Evolutionary conservation across 371 early-diverging fungal species (phyloP).

Genomic region (Mucor circinelloides): DNA sequence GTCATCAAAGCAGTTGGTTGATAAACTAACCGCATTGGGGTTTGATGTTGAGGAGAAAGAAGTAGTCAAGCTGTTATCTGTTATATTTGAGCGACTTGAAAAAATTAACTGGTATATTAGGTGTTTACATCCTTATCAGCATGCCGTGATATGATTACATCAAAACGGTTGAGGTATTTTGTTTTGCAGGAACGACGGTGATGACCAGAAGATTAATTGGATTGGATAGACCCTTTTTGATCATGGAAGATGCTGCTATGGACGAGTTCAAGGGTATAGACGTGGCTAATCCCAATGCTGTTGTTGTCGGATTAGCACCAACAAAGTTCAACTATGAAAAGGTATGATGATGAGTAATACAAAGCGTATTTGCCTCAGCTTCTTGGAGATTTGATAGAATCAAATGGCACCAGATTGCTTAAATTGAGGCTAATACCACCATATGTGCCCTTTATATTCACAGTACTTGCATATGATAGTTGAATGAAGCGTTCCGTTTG

Average conservation of each 20-base stretch:
- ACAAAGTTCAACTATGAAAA: constrained; percentile 71
- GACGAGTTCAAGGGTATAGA: constrained; percentile 71
- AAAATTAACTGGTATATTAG: constrained; percentile 22
- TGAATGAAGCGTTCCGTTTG: constrained; percentile 73
- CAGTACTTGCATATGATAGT: constrained; percentile 22
- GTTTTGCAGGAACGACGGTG: not conserved
- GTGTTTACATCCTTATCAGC: constrained; percentile 83
- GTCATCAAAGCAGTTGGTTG: constrained; percentile 55
- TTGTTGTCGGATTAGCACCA: constrained; percentile 84
- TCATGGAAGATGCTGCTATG: constrained; percentile 74
- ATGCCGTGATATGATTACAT: constrained; percentile 60
- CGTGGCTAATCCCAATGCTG: constrained; percentile 64
- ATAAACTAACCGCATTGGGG: constrained; percentile 61
- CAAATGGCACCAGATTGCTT: too few relatives aligned
- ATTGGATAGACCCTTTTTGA: constrained; percentile 63
- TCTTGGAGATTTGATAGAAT: too few relatives aligned
- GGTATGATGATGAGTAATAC: constrained; percentile 35
- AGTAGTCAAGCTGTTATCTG: constrained; percentile 24
- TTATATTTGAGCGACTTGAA: not conserved
- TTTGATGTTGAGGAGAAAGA: constrained; percentile 69
- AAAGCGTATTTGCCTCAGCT: too few relatives aligned
- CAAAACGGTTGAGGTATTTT: constrained; percentile 48
- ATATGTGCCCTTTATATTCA: not conserved
- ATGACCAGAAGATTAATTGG: not conserved
- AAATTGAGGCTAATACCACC: too few relatives aligned